These are phyloP conservation scores for Lepidium africanum DNA, from an alignment of 345 rosid genomes.

Conservation along the genomic window DNA sequence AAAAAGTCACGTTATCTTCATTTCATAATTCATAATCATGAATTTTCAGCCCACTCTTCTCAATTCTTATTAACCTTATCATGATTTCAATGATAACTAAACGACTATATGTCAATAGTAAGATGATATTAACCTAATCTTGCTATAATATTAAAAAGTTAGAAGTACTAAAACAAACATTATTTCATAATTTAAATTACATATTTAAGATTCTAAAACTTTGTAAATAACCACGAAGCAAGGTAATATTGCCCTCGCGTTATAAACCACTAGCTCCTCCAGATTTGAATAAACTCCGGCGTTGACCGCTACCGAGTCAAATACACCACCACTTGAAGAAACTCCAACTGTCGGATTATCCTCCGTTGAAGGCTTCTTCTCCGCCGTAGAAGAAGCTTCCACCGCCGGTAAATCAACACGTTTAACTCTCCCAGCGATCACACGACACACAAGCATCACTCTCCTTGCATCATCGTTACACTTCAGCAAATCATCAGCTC, in stretches of 20 bases:
- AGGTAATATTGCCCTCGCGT: constrained; percentile 87
- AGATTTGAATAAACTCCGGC: constrained; percentile 67
- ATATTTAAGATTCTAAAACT: constrained; percentile 43
- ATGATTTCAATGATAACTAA: background rate
- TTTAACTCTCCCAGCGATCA: constrained; percentile 83
- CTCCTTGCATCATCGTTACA: constrained; percentile 50
- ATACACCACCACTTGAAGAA: constrained; percentile 31
- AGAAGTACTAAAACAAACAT: constrained; percentile 3
- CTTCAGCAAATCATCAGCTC: constrained; percentile 71
- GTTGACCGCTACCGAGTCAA: constrained; percentile 71
- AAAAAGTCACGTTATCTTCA: background rate
- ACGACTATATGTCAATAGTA: too few relatives aligned
- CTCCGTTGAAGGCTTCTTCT: constrained; percentile 23
- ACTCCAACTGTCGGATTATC: background rate
- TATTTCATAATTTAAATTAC: constrained; percentile 16
- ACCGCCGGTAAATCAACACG: constrained; percentile 31
- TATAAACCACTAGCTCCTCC: constrained; percentile 75
- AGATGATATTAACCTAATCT: constrained; percentile 23
- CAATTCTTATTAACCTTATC: background rate
- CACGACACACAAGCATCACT: constrained; percentile 97
- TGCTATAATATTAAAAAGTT: constrained; percentile 6
- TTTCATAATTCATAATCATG: background rate
- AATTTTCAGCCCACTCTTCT: background rate
- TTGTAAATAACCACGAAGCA: constrained; percentile 93
- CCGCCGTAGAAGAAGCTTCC: constrained; percentile 33